Percentiles rank a stretch among this genome's conserved stretches.
Evolutionary conservation across 371 early-diverging fungal genomes (phyloP).

Genomic region (Mortierella sp.): DNA sequence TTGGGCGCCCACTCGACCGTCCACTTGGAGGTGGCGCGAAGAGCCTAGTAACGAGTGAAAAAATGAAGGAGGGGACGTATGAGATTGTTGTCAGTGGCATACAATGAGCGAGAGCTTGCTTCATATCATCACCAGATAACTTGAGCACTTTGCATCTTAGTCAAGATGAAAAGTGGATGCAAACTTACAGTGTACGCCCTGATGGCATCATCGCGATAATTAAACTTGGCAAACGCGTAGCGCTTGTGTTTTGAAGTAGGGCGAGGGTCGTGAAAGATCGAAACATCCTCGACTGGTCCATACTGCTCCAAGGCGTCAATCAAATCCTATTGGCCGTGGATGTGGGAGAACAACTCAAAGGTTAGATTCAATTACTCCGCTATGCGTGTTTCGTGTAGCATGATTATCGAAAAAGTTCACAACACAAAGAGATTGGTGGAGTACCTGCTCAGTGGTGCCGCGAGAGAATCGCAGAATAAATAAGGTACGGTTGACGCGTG

Average conservation of each 20-base stretch:
- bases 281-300: constrained; percentile 83
- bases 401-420: neutral
- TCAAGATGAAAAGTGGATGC: neutral
- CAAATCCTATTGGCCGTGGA: constrained; percentile 51
- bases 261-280: constrained; percentile 64
- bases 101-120: neutral
- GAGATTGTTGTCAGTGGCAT: neutral
- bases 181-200: constrained; percentile 73
- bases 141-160: neutral
- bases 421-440: neutral
- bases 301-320: constrained; percentile 59
- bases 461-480: constrained; percentile 69
- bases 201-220: constrained; percentile 88
- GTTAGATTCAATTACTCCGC: neutral
- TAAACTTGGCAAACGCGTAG: constrained; percentile 81
- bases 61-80: neutral
- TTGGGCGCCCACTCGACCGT: constrained; percentile 82
- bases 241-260: constrained; percentile 60
- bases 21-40: constrained; percentile 63
- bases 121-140: neutral
- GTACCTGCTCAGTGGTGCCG: constrained; percentile 63
- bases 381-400: neutral
- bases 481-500: constrained; percentile 87
- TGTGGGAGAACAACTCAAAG: neutral
- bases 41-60: constrained; percentile 20